Base-by-base conservation (phyloP, 2,329 filamentous ascomycete genomes). In the Aspergillus cejpii region DNA sequence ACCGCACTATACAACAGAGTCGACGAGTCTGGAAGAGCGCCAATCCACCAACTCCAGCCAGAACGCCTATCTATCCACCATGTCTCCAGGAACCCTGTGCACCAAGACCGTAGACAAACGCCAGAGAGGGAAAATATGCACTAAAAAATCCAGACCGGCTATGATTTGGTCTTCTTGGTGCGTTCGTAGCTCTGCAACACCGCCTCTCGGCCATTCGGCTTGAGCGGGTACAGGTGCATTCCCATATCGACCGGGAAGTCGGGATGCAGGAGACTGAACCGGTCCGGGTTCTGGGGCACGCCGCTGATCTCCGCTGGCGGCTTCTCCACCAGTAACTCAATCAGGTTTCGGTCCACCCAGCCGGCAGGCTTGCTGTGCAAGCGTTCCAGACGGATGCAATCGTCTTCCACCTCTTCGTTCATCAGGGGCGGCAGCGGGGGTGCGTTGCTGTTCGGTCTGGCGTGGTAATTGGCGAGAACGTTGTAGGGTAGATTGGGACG, bases 371-470 rank as follows among this genome's bases (percentile, higher is more conserved):
- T 71, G 38, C 37, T 50, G 26, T 63, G 59, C 34, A 71, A 53
- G 26, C 66, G 63, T 27, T 67, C 64, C 46, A 74, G 63, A 39
- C 68, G 67, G 2, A 64, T 56, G 41, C 66, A 58, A 48, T 74
- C 71, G 37, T 73, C 71, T 43, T 73, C 71, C 3, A 73, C 63
- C 48, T 74, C 71, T 39, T 73, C 69, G 21, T 67, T 69, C 60
- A 73, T 66, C 11, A 74, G 56, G 1, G 69, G 57, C 20, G 68
- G 67, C 5, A 69, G 60, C 1, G 69, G 64, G 0, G 70, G 70
- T 10, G 69, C 69, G 33, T 65, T 67, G 42, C 66, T 66, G 44
- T 67, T 71, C n/a, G 65, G 59, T 34, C 68, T 65, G 14, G 68
- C 63, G 44, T 69, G 67, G 51, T 73, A 69, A 48, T 71, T 72